Evolutionary conservation across 352 stramenopile genomes (phyloP).

Genomic region (Plasmopara viticola): DNA sequence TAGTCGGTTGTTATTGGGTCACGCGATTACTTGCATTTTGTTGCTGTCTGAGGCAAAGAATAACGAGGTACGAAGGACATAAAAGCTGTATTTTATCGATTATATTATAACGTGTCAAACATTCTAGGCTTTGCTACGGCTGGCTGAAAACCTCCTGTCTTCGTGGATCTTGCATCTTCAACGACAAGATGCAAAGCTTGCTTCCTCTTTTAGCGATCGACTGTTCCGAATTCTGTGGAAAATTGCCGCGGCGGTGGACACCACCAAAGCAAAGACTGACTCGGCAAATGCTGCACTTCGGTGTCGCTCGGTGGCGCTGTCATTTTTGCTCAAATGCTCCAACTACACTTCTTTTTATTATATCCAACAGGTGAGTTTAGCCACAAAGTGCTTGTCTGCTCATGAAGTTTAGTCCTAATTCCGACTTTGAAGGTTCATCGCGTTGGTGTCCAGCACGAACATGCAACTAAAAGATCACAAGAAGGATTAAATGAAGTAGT

Average conservation of each 20-base stretch:
- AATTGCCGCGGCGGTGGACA: conserved; percentile 34
- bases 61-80: conserved; percentile 24
- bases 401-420: no score
- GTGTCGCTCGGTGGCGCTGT: conserved; percentile 42
- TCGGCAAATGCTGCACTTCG: conserved; percentile 21
- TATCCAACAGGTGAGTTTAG: conserved; percentile 43
- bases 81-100: background rate
- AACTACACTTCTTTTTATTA: conserved; percentile 54
- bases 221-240: conserved; percentile 73
- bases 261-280: conserved; percentile 12
- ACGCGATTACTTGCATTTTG: conserved; percentile 33
- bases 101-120: background rate
- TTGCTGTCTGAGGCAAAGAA: conserved; percentile 28
- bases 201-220: conserved; percentile 54
- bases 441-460: conserved; percentile 57
- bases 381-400: background rate
- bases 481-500: conserved; percentile 23
- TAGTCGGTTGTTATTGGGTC: conserved; percentile 39
- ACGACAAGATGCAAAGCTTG: conserved; percentile 41
- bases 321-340: conserved; percentile 62
- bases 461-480: conserved; percentile 24
- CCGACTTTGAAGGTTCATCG: conserved; percentile 38
- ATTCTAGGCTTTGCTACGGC: conserved; percentile 23
- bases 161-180: conserved; percentile 55
- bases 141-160: conserved; percentile 21